Percentiles rank a stretch among this genome's conserved stretches.
Evolutionary conservation across 371 early-diverging fungal species (phyloP).

Genomic region (Apophysomyces variabilis): DNA sequence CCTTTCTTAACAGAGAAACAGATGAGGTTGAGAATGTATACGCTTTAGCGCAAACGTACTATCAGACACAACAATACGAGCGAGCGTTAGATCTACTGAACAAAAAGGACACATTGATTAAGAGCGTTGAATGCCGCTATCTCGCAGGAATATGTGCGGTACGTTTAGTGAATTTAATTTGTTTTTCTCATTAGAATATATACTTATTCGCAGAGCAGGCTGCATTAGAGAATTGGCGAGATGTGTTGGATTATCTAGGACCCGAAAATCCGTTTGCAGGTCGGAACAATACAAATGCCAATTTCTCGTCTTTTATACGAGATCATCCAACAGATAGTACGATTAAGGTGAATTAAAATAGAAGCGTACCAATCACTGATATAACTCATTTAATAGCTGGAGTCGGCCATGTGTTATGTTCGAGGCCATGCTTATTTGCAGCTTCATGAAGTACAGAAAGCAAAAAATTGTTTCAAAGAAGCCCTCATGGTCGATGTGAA

Average conservation of each 20-base stretch:
- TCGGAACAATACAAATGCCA: slow-evolving; percentile 8
- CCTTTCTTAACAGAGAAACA: slow-evolving; percentile 20
- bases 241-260: slow-evolving; percentile 64
- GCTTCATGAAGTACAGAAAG: slow-evolving; percentile 53
- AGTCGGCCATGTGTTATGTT: slow-evolving; percentile 68
- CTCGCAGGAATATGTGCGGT: slow-evolving; percentile 69
- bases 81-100: slow-evolving; percentile 63
- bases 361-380: neutral
- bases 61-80: slow-evolving; percentile 61
- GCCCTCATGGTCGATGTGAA: slow-evolving; percentile 69
- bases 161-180: slow-evolving; percentile 22
- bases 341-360: slow-evolving; percentile 1
- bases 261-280: slow-evolving; percentile 57
- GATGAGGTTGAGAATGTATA: slow-evolving; percentile 64
- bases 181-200: slow-evolving; percentile 4
- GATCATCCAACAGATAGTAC: neutral
- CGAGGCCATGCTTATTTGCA: slow-evolving; percentile 64
- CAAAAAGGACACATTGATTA: slow-evolving; percentile 48
- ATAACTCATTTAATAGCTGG: slow-evolving; percentile 44
- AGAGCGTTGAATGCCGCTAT: slow-evolving; percentile 63
- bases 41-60: slow-evolving; percentile 64
- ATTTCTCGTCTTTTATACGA: neutral
- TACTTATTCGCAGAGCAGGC: slow-evolving; percentile 37
- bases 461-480: slow-evolving; percentile 68
- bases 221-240: slow-evolving; percentile 60